Evolutionary conservation across 2,329 filamentous ascomycete species (phyloP), one percentile per base, ranked within the genome.

Genomic region (Chrysoporthe puriensis): DNA sequence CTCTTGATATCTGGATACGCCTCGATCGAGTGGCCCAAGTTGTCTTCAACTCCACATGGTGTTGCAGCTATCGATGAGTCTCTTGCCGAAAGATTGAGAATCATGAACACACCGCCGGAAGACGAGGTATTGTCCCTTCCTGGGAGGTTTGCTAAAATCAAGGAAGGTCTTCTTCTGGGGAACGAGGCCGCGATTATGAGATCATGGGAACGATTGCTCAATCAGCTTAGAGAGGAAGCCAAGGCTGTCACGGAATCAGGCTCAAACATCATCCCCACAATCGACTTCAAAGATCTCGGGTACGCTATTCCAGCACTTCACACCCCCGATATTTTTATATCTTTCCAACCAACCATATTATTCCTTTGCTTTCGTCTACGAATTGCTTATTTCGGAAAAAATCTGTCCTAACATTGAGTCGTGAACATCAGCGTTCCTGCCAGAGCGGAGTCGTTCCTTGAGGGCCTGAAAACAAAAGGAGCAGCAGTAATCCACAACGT

Each of bases 131-230:
- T 76, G 18, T 77, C 77, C 58, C 75, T 83, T 2, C 79, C 81
- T 16, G 67, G 73, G 58, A 77, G 80, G 3, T 83, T 82, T 64
- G 78, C 79, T 13, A 73, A 76, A 21, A 74, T 83, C 64, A 84
- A 84, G 69, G 71, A 74, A 44, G 72, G 74, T 34, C 73, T 84
- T 46, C 74, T 82, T 16, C 72, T 71, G 26, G 79, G 79, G 26
- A 78, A 78, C 69, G 78, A 82, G 66, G 70, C 74, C 6, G 74
- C 75, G 42, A 70, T 84, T 8, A 72, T 73, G 42, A 74, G 76
- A 9, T 79, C 79, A 8, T 84, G 81, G 81, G 72, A 74, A 64
- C 74, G 79, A 50, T 72, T 84, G 3, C 74, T 84, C 7, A 68
- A 70, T 32, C 75, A 74, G 50, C 71, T 84, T 4, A 74, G 72